Evolutionary conservation across 805 yeast species (phyloP).

Genomic region (Cyberlindnera xishuangbannaensis): DNA sequence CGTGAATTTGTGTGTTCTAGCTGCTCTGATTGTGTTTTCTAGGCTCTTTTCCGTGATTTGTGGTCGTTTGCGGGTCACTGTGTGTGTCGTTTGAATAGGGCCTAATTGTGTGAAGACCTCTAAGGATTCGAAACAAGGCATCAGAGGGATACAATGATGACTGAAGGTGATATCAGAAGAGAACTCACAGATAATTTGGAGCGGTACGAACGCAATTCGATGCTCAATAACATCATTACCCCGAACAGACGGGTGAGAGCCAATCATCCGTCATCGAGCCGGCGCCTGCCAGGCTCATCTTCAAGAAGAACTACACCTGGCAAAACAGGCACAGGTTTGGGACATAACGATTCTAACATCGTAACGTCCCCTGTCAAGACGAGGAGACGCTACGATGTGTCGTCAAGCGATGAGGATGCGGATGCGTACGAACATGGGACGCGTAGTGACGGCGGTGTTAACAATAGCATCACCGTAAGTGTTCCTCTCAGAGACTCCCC

Average conservation of each 20-base stretch:
- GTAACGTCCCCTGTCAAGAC: constrained; percentile 23
- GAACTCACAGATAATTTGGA: constrained; percentile 13
- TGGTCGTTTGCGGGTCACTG: no score
- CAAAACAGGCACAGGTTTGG: constrained; percentile 1
- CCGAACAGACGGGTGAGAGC: no score
- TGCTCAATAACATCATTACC: constrained; percentile 20
- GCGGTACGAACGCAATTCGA: constrained; percentile 16
- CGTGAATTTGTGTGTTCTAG: no score
- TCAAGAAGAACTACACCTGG: constrained; percentile 5
- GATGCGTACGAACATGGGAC: not conserved
- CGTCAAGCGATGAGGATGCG: constrained; percentile 1
- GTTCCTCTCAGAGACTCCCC: constrained; percentile 21
- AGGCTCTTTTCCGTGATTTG: no score
- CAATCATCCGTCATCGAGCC: no score
- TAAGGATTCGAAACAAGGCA: no score
- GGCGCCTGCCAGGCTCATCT: constrained; percentile 1
- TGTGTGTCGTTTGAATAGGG: no score
- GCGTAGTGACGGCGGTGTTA: no score
- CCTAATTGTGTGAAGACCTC: no score
- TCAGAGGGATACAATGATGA: not conserved
- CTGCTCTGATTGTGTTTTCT: no score
- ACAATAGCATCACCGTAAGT: constrained; percentile 9
- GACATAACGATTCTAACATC: constrained; percentile 18
- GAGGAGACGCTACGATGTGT: constrained; percentile 9
- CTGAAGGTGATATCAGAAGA: constrained; percentile 1